Conservation (phyloP, 2,329 filamentous ascomycete species). For the Stagonosporopsis rhizophila region DNA sequence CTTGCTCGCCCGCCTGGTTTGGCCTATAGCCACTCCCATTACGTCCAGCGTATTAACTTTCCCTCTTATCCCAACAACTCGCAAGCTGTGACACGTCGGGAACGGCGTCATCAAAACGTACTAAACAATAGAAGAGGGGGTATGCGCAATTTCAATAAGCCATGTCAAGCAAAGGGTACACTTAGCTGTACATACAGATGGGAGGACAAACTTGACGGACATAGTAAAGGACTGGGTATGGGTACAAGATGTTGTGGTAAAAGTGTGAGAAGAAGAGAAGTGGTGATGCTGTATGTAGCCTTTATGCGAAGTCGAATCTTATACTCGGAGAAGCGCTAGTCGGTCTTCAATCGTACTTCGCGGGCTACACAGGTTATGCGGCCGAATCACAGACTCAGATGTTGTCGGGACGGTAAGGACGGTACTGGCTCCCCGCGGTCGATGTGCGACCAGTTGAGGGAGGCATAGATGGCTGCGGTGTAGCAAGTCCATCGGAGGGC, state of each 20-base stretch:
- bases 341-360: background rate
- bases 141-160: slow-evolving; percentile 34
- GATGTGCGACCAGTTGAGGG: slow-evolving; percentile 42
- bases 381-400: slow-evolving; percentile 19
- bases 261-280: slow-evolving; percentile 8
- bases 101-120: slow-evolving; percentile 26
- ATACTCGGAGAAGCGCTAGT: background rate
- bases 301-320: background rate
- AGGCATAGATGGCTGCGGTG: slow-evolving; percentile 35
- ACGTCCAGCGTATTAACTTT: slow-evolving; percentile 17
- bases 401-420: slow-evolving; percentile 32
- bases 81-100: slow-evolving; percentile 1
- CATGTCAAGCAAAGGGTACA: slow-evolving; percentile 20
- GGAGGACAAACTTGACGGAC: slow-evolving; percentile 2
- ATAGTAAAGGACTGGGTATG: slow-evolving; percentile 14
- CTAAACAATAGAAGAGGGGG: slow-evolving; percentile 31
- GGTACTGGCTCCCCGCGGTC: slow-evolving; percentile 41
- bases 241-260: slow-evolving; percentile 11
- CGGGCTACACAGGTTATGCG: background rate
- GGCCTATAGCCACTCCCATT: background rate
- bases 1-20: background rate
- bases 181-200: slow-evolving; percentile 15
- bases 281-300: background rate
- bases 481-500: slow-evolving; percentile 41
- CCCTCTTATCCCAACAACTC: slow-evolving; percentile 1